Conservation (phyloP, 148 eudicot genomes). For the Silene uniflora region DNA sequence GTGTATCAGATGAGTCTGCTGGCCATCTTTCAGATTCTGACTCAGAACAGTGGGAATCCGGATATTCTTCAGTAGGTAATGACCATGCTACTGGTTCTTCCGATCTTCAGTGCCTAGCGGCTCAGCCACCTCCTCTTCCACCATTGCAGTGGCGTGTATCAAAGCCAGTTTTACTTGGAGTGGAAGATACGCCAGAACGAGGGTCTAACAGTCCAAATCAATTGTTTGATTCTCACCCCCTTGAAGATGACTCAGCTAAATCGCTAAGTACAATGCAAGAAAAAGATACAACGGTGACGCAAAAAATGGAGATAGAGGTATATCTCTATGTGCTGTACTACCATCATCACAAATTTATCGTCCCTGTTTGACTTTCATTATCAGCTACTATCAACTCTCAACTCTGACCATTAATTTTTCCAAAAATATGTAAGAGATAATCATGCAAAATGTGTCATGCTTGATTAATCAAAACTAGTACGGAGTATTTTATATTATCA, state of each 20-base stretch:
- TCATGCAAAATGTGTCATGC: too few species aligned
- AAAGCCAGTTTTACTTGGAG: slow-evolving; percentile 33
- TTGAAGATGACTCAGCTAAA: slow-evolving; percentile 4
- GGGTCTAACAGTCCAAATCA: slow-evolving; percentile 24
- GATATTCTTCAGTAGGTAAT: slow-evolving; percentile 44
- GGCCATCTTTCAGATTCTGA: slow-evolving; percentile 66
- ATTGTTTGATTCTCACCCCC: slow-evolving; percentile 29
- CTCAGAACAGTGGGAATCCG: slow-evolving; percentile 87
- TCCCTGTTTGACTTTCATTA: too few species aligned
- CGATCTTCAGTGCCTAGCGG: slow-evolving; percentile 25
- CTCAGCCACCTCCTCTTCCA: slow-evolving; percentile 77
- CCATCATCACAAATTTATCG: not conserved
- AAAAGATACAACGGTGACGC: slow-evolving; percentile 20
- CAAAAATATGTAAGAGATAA: too few species aligned
- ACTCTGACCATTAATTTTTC: too few species aligned
- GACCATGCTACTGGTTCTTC: slow-evolving; percentile 26
- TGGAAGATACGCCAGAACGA: slow-evolving; percentile 20
- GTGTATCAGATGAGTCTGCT: slow-evolving; percentile 58
- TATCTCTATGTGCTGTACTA: not conserved
- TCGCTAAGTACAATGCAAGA: slow-evolving; percentile 22
- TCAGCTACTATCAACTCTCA: too few species aligned
- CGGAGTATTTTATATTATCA: too few species aligned
- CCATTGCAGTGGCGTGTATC: slow-evolving; percentile 69
- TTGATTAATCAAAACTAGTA: too few species aligned
- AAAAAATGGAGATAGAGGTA: slow-evolving; percentile 35